Base-by-base conservation (phyloP, 495 filamentous ascomycete species). In the Aspergillus sparsus region DNA sequence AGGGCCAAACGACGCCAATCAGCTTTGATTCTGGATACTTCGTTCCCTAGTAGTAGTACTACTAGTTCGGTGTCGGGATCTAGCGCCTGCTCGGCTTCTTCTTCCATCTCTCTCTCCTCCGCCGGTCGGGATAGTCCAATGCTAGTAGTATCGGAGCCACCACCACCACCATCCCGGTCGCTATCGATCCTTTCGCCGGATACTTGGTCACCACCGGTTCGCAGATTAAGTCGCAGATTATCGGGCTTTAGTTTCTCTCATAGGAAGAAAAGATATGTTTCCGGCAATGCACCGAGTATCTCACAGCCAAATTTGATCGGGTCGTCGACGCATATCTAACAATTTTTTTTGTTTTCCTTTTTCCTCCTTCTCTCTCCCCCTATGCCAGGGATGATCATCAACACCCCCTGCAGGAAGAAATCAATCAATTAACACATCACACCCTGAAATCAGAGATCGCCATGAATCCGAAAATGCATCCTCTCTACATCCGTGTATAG, bases 241-340 rank as follows among this genome's bases (percentile, higher is more conserved):
- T 66, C 68, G 12, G 44, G 68, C n/a, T 31, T 64, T 9, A 63
- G 70, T 12, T 72, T 71, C 51, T 68, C 67, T 7, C 58, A 54
- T 33, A 58, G 67, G 18, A 63, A 63, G 37, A 69, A 68, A 49
- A 49, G 60, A 10, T 45, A 55, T 7, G 49, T 60, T 0, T 46
- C 67, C n/a, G 51, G 58, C n/a, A 55, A 65, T 46, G 13, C 32
- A 1, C 64, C 62, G 1, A 74, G 73, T 18, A 78, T 77, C 52
- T 77, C 74, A 7, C 66, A 72, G 51, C 75, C 75, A 31, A 74
- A 77, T 60, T 44, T 77, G 63, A 77, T 78, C 62, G 71, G 74
- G 8, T 69, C 74, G 34, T 74, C 72, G 41, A 74, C 58, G 35
- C 72, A 73, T 15, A 61, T 69, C 44, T 69, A 62, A 55, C 7